Percentiles rank a stretch among this genome's conserved stretches.
Conservation (phyloP, 1,284 basidiomycete genomes). For the Naganishia albida region DNA sequence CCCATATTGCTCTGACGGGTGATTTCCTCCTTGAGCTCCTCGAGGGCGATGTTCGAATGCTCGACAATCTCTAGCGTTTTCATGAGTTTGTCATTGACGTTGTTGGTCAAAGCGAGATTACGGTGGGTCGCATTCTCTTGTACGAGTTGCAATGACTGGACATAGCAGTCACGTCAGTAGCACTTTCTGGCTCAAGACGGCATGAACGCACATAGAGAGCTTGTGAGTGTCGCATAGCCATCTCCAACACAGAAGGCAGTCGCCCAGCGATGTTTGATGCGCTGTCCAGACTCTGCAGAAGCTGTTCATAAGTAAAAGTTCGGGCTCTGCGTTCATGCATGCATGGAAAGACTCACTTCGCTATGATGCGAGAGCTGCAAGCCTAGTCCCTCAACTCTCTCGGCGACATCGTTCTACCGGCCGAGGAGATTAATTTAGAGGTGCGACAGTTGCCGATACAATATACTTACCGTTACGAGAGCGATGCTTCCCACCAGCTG, state of each 20-base stretch:
- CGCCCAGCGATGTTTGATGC: neutral
- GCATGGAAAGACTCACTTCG: neutral
- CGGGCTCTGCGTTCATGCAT: too few relatives aligned
- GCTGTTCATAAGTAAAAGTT: neutral
- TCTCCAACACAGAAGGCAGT: neutral
- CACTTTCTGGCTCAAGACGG: too few relatives aligned
- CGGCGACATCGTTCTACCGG: neutral
- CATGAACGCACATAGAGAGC: neutral
- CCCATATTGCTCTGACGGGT: constrained; percentile 1
- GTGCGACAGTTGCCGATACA: neutral
- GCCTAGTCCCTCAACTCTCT: neutral
- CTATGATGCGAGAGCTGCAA: neutral
- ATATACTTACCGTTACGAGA: neutral
- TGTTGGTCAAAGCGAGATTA: neutral
- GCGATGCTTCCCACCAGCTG: neutral
- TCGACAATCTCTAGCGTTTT: constrained; percentile 9
- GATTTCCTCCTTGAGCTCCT: constrained; percentile 16
- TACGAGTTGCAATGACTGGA: constrained; percentile 3
- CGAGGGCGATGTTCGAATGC: constrained; percentile 3
- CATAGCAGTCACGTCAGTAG: neutral
- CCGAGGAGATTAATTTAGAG: neutral
- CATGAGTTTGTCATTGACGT: neutral
- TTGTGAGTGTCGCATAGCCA: constrained; percentile 5
- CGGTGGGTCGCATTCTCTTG: constrained; percentile 1
- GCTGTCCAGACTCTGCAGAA: neutral